Conservation (phyloP, 495 filamentous ascomycete genomes). For the Parachaetomium inaequale region DNA sequence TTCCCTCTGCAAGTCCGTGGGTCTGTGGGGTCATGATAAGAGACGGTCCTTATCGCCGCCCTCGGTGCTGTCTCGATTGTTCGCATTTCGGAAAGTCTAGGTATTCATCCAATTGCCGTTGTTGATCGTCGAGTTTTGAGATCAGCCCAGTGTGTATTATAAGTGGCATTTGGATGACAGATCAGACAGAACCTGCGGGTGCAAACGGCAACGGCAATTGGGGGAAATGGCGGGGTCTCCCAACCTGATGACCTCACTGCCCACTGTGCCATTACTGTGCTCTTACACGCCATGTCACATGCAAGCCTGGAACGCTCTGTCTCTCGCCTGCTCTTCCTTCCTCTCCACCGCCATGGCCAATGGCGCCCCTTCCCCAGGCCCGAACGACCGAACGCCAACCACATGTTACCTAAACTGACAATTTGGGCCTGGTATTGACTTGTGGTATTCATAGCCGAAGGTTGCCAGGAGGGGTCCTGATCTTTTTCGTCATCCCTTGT, state of each 20-base stretch:
- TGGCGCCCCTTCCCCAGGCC: conserved; percentile 14
- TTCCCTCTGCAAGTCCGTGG: neutral
- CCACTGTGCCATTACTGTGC: neutral
- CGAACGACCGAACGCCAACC: conserved; percentile 6
- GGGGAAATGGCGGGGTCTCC: conserved; percentile 11
- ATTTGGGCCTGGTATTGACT: neutral
- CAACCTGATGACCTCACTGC: conserved; percentile 21
- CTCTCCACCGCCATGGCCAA: conserved; percentile 8
- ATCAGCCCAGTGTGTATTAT: too few species aligned
- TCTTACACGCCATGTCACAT: conserved; percentile 16
- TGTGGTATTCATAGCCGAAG: conserved; percentile 4
- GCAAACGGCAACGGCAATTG: neutral
- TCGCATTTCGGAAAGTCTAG: too few species aligned
- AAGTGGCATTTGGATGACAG: neutral
- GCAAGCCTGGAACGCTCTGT: conserved; percentile 3
- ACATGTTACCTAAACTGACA: neutral
- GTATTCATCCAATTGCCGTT: too few species aligned
- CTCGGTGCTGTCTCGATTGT: neutral
- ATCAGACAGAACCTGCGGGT: neutral
- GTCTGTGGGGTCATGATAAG: neutral
- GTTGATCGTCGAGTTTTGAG: too few species aligned
- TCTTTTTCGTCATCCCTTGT: conserved; percentile 17
- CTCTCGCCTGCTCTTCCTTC: neutral
- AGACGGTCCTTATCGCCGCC: neutral
- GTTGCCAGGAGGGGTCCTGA: conserved; percentile 6